These are phyloP conservation scores for Magnusiomyces sp. DNA, from an alignment of 1,139 yeast species.

Conservation along the genomic window DNA sequence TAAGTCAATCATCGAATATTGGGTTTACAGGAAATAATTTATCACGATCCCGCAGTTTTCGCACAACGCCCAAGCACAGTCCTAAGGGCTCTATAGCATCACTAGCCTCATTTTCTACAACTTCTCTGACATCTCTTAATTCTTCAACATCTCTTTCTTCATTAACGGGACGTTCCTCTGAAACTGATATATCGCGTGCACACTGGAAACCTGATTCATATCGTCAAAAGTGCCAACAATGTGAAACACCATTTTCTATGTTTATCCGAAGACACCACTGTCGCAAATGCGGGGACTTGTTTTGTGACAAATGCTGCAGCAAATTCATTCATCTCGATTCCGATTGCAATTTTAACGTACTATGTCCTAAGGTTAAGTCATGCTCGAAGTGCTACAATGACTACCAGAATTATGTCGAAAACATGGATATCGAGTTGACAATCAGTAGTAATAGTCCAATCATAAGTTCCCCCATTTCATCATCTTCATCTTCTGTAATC, in stretches of 20 bases:
- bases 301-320: conserved; percentile 58
- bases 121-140: conserved; percentile 2
- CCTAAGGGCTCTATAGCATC: background rate
- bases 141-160: background rate
- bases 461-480: background rate
- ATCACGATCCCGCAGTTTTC: too few species aligned
- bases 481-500: background rate
- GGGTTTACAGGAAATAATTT: background rate
- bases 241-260: conserved; percentile 36
- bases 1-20: too few species aligned
- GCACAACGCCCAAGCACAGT: too few species aligned
- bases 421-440: conserved; percentile 1
- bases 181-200: conserved; percentile 39
- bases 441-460: background rate
- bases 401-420: conserved; percentile 36
- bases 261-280: conserved; percentile 91
- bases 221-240: conserved; percentile 59
- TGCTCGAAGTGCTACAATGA: conserved; percentile 68
- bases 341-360: conserved; percentile 64
- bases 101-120: background rate
- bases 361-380: conserved; percentile 68
- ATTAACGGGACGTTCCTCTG: background rate
- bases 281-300: conserved; percentile 86
- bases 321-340: conserved; percentile 51
- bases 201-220: conserved; percentile 78